Conservation (phyloP, 2,329 filamentous ascomycete genomes). For the Apiospora koreana region DNA sequence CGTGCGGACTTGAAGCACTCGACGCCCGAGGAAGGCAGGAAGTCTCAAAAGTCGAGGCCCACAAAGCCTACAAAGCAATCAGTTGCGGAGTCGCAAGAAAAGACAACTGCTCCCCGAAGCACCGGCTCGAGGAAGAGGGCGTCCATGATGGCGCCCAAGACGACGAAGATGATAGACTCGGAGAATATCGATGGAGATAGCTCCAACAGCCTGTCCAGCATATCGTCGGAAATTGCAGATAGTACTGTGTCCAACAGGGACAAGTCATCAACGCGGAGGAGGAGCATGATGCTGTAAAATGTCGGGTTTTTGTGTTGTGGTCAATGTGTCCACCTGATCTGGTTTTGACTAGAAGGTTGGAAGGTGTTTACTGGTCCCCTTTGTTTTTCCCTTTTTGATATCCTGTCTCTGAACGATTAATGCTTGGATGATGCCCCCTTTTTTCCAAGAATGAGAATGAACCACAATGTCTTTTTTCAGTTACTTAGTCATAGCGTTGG, state of each 20-base stretch:
- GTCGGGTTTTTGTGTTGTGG: not conserved
- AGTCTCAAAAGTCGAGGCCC: constrained; percentile 30
- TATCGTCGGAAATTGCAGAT: constrained; percentile 28
- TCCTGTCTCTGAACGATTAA: constrained; percentile 10
- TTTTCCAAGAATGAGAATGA: not conserved
- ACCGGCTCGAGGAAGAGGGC: constrained; percentile 39
- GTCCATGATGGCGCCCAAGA: constrained; percentile 42
- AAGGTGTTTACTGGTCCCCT: constrained; percentile 11
- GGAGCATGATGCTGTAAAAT: constrained; percentile 61
- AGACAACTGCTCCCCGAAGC: constrained; percentile 15
- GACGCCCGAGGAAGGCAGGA: constrained; percentile 21
- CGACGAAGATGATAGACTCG: constrained; percentile 30
- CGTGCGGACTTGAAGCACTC: constrained; percentile 24
- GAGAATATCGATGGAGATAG: constrained; percentile 35
- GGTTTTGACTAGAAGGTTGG: not conserved
- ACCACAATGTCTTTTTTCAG: not conserved
- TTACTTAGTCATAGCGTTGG: constrained; percentile 11
- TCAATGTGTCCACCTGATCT: not conserved
- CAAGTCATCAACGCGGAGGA: constrained; percentile 43
- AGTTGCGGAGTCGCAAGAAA: constrained; percentile 28
- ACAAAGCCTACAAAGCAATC: constrained; percentile 35
- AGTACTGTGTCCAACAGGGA: constrained; percentile 26
- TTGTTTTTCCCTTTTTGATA: constrained; percentile 8
- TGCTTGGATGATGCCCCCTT: constrained; percentile 7
- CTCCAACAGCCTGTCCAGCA: constrained; percentile 24